Evolutionary conservation across 23 red algal genomes (phyloP), one percentile per base, ranked within the genome.

Genomic region (Gracilaria caudata): DNA sequence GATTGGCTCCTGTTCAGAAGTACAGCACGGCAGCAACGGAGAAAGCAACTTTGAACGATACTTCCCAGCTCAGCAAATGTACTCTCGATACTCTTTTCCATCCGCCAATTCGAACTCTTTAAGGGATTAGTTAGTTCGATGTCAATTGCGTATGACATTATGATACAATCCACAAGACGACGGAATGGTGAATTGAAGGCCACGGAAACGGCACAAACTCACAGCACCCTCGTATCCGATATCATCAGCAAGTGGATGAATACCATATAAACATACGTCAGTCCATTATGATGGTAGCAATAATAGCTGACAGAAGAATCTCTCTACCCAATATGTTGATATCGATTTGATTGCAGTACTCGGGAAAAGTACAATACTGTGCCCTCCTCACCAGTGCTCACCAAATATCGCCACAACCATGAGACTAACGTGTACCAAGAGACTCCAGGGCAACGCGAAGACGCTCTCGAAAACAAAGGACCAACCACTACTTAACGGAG

Each of bases 321-420:
- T 9, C 49, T 53, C 23, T 60, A 28, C 25, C 23, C 57, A 29
- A 28, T n/a, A 28, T 60, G 57, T 29, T 25, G 25, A 60, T 19
- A 66, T 66, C 61, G 61, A 66, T 66, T 66, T 66, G 32, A 66
- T 36, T 37, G 32, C 8, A 66, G 30, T n/a, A n/a, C n/a, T n/a
- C n/a, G n/a, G n/a, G n/a, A n/a, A n/a, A n/a, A n/a, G n/a, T n/a
- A n/a, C n/a, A n/a, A n/a, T 13, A 25, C 35, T 37, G 61, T 66
- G 36, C 4, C 61, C 61, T 36, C 8, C 4, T 66, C 61, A 66
- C 35, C 26, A 7, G 61, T 37, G 61, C 61, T 66, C 61, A 66
- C 61, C 61, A 66, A 16, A 36, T 66, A 66, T 66, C 61, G 61
- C 30, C 36, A 66, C 29, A 8, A 33, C 8, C 61, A 10, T 66